These are phyloP conservation scores for Sporisorium exsertum DNA, from an alignment of 1,284 basidiomycete species.

Conservation along the genomic window DNA sequence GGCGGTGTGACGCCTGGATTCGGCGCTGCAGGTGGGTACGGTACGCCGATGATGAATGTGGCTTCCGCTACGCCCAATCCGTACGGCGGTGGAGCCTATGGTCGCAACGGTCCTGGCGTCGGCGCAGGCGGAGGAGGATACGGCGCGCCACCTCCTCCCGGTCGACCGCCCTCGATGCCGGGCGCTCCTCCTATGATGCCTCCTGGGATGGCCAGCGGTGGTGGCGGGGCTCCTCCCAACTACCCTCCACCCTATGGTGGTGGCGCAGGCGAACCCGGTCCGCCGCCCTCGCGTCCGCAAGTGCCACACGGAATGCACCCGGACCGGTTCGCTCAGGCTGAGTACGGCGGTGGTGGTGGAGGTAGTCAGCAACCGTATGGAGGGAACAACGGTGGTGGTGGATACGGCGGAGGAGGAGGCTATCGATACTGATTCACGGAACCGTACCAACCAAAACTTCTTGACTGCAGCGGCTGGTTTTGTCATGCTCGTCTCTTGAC, in stretches of 20 bases:
- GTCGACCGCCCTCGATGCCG: conserved; percentile 40
- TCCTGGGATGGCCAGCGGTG: conserved; percentile 32
- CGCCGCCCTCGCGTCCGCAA: conserved; percentile 39
- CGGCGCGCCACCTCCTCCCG: conserved; percentile 33
- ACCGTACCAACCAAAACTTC: background rate
- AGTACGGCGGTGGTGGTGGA: conserved; percentile 30
- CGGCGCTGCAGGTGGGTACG: conserved; percentile 32
- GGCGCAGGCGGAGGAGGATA: conserved; percentile 23
- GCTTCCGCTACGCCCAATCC: conserved; percentile 46
- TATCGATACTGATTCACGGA: background rate
- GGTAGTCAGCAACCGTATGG: conserved; percentile 12
- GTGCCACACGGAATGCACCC: conserved; percentile 58
- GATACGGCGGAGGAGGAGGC: conserved; percentile 21
- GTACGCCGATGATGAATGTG: conserved; percentile 30
- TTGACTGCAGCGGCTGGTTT: background rate
- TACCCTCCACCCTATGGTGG: conserved; percentile 34
- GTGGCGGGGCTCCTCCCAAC: conserved; percentile 25
- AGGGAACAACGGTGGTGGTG: conserved; percentile 14
- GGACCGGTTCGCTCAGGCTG: conserved; percentile 50
- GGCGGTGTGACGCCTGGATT: conserved; percentile 22
- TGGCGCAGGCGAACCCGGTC: conserved; percentile 26
- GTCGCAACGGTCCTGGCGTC: conserved; percentile 11
- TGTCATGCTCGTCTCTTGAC: background rate
- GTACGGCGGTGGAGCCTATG: conserved; percentile 28
- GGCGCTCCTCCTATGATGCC: conserved; percentile 45